Evolutionary conservation across 305 asterid species (phyloP), one percentile per base, ranked within the genome.

Genomic region (Fraxinus sp.): DNA sequence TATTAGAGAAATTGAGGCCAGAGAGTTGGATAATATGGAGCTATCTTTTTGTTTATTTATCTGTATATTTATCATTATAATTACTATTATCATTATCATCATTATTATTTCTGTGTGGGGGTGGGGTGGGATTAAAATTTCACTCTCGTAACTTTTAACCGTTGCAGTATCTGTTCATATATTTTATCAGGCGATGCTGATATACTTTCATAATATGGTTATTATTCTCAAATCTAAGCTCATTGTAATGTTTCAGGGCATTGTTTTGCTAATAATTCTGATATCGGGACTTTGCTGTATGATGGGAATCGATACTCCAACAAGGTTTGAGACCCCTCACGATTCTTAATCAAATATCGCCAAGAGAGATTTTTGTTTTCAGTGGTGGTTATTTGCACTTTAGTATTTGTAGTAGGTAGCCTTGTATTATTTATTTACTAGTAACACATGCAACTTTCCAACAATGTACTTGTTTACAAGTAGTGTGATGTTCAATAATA

Each of bases 201-300:
- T 7, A 22, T 62, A 62, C 71, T 20, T 7, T 28, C 59, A 82
- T 39, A 28, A n/a, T 82, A 30, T 7, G 22, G 14, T 44, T 46
- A 11, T 72, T 20, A 37, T 35, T 49, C 83, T 84, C 80, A 52
- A 78, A 32, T 28, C 83, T 37, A 24, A 73, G 81, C 26, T 30
- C 4, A 72, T 36, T 74, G 33, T 73, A 64, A 70, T 77, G 68
- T 89, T 89, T 83, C 95, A 95, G 99, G 99, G 94, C 41, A 79
- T 95, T 80, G 98, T 94, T 68, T 85, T 95, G 85, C 95, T 95
- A 78, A 79, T 95, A 84, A 95, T 95, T 84, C 87, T 95, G 87
- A 88, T 95, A 85, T 93, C 99, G 1, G 99, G 99, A 55, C 97
- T 95, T 83, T 94, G 99, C 93, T 95, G 99, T 89, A 95, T 95